Evolutionary conservation across 163 green algal genomes (phyloP).

Genomic region (Coccomyxa subellipsoidea): DNA sequence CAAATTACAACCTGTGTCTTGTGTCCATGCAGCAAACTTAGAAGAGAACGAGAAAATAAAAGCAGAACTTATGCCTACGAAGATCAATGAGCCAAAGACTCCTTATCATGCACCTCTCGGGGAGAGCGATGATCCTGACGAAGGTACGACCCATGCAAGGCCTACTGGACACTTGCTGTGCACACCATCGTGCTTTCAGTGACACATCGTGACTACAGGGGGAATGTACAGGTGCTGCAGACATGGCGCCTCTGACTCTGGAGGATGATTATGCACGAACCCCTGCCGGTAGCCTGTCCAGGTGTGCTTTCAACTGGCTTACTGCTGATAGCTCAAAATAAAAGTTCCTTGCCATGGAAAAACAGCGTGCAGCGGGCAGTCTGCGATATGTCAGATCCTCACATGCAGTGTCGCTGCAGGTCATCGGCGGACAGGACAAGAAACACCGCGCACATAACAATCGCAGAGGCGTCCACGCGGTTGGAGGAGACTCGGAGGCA

Average conservation of each 20-base stretch:
- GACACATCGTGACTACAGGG: no score
- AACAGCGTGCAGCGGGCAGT: no score
- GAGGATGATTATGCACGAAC: constrained; percentile 30
- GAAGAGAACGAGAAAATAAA: constrained; percentile 57
- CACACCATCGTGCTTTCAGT: no score
- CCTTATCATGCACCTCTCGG: constrained; percentile 42
- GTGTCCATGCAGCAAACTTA: constrained; percentile 44
- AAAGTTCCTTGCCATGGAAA: no score
- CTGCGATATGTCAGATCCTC: neutral
- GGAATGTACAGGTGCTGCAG: neutral
- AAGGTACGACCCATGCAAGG: neutral
- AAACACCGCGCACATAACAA: constrained; percentile 11
- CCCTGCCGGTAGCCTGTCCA: neutral
- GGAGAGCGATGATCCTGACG: constrained; percentile 13
- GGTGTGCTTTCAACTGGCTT: no score
- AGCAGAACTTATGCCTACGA: constrained; percentile 41
- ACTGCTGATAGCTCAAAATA: no score
- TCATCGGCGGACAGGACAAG: neutral
- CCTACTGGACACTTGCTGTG: no score
- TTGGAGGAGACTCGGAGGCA: neutral
- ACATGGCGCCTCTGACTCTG: constrained; percentile 42
- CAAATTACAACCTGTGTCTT: no score
- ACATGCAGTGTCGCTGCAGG: neutral
- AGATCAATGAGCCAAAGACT: constrained; percentile 55
- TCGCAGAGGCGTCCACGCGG: neutral